Evolutionary conservation across 768 basidiomycete species (phyloP).

Genomic region (Collybia mongolica): DNA sequence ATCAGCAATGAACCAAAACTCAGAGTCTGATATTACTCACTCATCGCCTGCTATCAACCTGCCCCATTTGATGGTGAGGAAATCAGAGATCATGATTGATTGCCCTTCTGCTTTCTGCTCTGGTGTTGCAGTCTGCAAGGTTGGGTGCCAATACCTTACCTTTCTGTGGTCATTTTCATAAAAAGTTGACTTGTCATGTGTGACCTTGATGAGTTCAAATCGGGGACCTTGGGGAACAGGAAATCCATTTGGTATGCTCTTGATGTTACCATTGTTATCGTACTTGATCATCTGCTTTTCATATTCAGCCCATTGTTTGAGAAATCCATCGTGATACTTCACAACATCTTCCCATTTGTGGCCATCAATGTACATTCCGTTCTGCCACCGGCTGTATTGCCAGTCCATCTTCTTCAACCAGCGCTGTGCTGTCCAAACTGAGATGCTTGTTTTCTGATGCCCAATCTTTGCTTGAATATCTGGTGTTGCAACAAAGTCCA

Average conservation of each 20-base stretch:
- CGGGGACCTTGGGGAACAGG: background rate
- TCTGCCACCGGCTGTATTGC: background rate
- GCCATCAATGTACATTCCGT: conserved; percentile 3
- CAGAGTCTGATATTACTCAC: background rate
- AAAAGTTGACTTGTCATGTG: background rate
- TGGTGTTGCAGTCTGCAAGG: background rate
- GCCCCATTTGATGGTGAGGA: background rate
- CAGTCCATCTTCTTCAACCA: conserved; percentile 7
- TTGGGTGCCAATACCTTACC: background rate
- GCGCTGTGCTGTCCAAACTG: conserved; percentile 1
- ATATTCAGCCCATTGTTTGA: background rate
- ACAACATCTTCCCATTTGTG: background rate
- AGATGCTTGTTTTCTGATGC: background rate
- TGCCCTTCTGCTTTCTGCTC: background rate
- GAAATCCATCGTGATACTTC: background rate
- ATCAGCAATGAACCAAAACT: background rate
- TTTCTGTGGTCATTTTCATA: background rate
- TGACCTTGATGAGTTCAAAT: background rate
- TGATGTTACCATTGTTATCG: background rate
- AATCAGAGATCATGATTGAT: conserved; percentile 3
- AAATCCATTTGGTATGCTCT: background rate
- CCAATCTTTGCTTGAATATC: background rate
- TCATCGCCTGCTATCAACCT: background rate
- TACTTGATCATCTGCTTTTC: background rate
- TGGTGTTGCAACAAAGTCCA: background rate